A percentile compares a stretch with the other conserved stretches of the same genome.
Conservation (phyloP, 768 basidiomycete genomes). For the Boletus sensibilis region DNA sequence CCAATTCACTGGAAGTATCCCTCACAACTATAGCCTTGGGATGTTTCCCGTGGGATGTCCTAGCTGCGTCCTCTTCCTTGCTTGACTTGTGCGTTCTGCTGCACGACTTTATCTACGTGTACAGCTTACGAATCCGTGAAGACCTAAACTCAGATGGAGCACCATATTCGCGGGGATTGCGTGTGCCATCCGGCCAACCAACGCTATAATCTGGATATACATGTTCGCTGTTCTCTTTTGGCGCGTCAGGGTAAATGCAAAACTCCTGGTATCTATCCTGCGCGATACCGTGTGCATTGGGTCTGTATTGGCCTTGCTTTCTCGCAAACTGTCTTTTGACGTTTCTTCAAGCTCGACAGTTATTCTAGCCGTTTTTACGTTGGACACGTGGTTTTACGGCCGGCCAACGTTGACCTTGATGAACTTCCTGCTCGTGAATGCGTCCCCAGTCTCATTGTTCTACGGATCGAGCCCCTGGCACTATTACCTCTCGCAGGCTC, state of each 20-base stretch:
- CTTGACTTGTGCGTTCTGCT: slow-evolving; percentile 19
- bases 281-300: slow-evolving; percentile 41
- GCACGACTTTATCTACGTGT: not conserved
- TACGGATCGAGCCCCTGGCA: slow-evolving; percentile 87
- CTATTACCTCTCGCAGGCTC: slow-evolving; percentile 82
- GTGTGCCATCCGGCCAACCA: slow-evolving; percentile 86
- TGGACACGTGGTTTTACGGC: slow-evolving; percentile 76
- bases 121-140: slow-evolving; percentile 36
- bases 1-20: slow-evolving; percentile 90
- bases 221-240: slow-evolving; percentile 60
- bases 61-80: slow-evolving; percentile 28
- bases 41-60: slow-evolving; percentile 70
- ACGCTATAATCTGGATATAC: slow-evolving; percentile 80
- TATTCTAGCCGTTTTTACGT: slow-evolving; percentile 33
- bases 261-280: slow-evolving; percentile 35
- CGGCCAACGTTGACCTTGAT: slow-evolving; percentile 68
- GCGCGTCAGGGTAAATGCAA: slow-evolving; percentile 42
- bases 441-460: slow-evolving; percentile 85
- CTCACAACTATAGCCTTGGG: slow-evolving; percentile 75
- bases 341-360: slow-evolving; percentile 18
- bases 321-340: slow-evolving; percentile 8
- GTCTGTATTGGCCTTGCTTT: slow-evolving; percentile 37
- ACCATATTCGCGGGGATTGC: slow-evolving; percentile 70
- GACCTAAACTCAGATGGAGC: slow-evolving; percentile 32
- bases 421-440: slow-evolving; percentile 81